These are phyloP conservation scores for Myxozyma neotropica DNA, from an alignment of 805 yeast species.

Conservation along the genomic window DNA sequence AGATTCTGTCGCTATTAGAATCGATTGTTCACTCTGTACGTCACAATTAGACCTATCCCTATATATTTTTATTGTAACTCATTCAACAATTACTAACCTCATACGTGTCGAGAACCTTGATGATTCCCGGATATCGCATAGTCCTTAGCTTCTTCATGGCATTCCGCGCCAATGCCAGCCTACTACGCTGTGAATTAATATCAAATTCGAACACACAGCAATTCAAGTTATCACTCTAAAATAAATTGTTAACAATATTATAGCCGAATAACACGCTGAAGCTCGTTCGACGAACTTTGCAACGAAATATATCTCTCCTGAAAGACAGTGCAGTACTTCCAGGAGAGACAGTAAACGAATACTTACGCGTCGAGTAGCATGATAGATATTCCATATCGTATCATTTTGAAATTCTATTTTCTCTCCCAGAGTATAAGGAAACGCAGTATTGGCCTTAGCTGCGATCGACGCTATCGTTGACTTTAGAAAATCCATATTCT, in stretches of 20 bases:
- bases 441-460: conserved; percentile 38
- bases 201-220: conserved; percentile 72
- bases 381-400: conserved; percentile 63
- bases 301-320: no score
- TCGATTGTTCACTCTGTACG: conserved; percentile 49
- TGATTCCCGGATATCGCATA: conserved; percentile 69
- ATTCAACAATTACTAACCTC: conserved; percentile 44
- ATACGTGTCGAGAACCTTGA: conserved; percentile 62
- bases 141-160: conserved; percentile 53
- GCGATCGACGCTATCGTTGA: conserved; percentile 35
- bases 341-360: background rate
- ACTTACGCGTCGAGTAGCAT: conserved; percentile 53
- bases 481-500: conserved; percentile 40
- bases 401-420: conserved; percentile 35
- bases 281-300: background rate
- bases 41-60: background rate
- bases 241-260: background rate
- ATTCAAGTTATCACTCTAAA: conserved; percentile 50
- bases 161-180: conserved; percentile 50
- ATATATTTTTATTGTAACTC: no score
- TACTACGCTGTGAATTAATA: conserved; percentile 43
- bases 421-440: conserved; percentile 40
- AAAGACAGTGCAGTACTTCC: no score
- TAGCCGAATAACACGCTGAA: background rate
- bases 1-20: conserved; percentile 69